Percentiles rank a stretch among this genome's conserved stretches.
Evolutionary conservation across 2,329 filamentous ascomycete species (phyloP).

Genomic region (Trichoderma koningii): DNA sequence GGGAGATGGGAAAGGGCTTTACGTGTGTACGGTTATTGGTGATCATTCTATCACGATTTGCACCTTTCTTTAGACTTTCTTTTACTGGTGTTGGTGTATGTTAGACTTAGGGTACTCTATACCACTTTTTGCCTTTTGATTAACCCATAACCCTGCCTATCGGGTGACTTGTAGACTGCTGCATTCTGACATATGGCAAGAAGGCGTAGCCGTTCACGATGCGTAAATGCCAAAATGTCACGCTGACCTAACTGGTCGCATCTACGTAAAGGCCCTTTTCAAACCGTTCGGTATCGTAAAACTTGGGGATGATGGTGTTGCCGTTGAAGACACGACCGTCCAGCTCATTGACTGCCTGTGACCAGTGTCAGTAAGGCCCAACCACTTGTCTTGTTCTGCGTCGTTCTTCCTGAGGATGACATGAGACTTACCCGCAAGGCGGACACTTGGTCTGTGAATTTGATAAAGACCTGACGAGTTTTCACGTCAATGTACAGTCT

Average conservation of each 20-base stretch:
- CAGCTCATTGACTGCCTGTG: slow-evolving; percentile 82
- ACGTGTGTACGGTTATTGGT: slow-evolving; percentile 26
- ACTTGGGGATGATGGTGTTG: slow-evolving; percentile 78
- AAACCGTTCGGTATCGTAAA: slow-evolving; percentile 82
- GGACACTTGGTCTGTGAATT: slow-evolving; percentile 83
- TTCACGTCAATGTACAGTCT: slow-evolving; percentile 72
- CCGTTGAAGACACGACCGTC: slow-evolving; percentile 87
- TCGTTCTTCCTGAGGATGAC: background rate
- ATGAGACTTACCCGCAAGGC: slow-evolving; percentile 70
- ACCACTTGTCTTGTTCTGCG: background rate
- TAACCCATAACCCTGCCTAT: slow-evolving; percentile 5
- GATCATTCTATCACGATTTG: slow-evolving; percentile 28
- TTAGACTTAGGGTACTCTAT: slow-evolving; percentile 26
- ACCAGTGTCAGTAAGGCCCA: slow-evolving; percentile 15
- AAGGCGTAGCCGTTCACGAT: background rate
- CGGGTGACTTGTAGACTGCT: background rate
- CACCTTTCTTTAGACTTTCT: slow-evolving; percentile 22
- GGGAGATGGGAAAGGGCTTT: slow-evolving; percentile 16
- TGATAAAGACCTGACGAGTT: slow-evolving; percentile 77
- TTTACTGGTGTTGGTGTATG: slow-evolving; percentile 26
- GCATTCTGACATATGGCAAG: background rate
- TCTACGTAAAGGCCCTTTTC: slow-evolving; percentile 61
- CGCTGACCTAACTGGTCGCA: background rate
- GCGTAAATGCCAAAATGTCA: background rate
- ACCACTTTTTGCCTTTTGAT: slow-evolving; percentile 22